phyloP scores from a whole-genome alignment of 1,139 yeast genomes.

The Torulaspora pretoriensis region DNA sequence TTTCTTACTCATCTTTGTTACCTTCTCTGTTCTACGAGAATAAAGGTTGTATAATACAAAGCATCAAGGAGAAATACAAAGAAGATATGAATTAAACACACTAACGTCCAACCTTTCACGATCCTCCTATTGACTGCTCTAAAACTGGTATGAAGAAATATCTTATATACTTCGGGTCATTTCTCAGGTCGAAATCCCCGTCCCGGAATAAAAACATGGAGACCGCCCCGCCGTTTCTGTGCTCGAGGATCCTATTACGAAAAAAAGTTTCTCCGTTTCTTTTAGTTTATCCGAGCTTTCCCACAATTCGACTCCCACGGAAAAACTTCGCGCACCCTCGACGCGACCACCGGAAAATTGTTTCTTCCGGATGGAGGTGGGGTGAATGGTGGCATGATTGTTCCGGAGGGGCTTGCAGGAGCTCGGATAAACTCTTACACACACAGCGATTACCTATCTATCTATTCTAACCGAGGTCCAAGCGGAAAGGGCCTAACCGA shows the following conservation, averaged over 20 bases:
- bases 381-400: conserved; percentile 1
- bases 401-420: not conserved
- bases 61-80: not conserved
- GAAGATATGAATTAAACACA: not conserved
- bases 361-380: conserved; percentile 4
- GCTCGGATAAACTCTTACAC: conserved; percentile 1
- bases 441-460: no score
- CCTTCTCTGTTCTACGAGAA: not conserved
- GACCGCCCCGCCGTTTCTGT: conserved; percentile 4
- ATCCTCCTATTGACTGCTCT: not conserved
- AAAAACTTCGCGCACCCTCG: not conserved
- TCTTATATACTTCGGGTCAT: not conserved
- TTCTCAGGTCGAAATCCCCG: not conserved
- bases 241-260: not conserved
- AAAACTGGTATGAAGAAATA: not conserved
- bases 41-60: not conserved
- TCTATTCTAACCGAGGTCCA: no score
- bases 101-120: not conserved
- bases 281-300: not conserved
- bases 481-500: no score
- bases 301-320: conserved; percentile 1
- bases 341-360: not conserved
- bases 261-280: conserved; percentile 7
- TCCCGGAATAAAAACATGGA: conserved; percentile 2
- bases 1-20: conserved; percentile 6